phyloP scores from a whole-genome alignment of 2,329 filamentous ascomycete species.

The Talaromyces sp. region DNA sequence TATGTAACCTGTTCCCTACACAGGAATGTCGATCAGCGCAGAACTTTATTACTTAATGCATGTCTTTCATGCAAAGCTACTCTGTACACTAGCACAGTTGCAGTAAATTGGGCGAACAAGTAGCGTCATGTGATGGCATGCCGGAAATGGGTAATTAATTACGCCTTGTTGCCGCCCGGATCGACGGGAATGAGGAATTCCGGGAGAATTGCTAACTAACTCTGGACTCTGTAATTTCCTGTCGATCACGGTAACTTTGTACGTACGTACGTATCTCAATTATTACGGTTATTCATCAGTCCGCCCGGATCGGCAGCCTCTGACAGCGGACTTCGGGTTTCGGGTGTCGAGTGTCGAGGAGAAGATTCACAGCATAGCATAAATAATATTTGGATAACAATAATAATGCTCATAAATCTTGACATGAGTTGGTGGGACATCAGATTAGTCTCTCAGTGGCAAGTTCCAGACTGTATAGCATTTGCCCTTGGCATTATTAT shows the following conservation, averaged over 20 bases:
- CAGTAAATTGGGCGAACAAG: not conserved
- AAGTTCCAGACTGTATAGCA: too few relatives aligned
- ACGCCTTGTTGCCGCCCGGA: not conserved
- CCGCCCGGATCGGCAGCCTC: not conserved
- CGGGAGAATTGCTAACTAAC: too few relatives aligned
- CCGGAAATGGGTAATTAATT: not conserved
- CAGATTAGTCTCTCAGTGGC: too few relatives aligned
- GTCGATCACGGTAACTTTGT: not conserved
- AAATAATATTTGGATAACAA: not conserved
- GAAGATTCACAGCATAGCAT: too few relatives aligned
- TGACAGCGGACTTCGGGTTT: not conserved
- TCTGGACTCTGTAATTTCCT: not conserved
- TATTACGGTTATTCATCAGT: not conserved
- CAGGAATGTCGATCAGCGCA: not conserved
- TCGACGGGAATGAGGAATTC: not conserved
- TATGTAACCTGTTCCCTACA: not conserved
- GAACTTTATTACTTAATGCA: not conserved
- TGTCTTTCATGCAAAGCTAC: not conserved
- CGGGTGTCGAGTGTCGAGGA: not conserved
- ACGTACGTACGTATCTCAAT: not conserved
- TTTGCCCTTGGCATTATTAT: too few relatives aligned
- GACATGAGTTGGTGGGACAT: too few relatives aligned
- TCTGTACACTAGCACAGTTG: not conserved
- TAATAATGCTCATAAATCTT: not conserved
- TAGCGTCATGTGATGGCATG: not conserved